These are phyloP conservation scores for Yamadazyma buinensis DNA, from an alignment of 1,139 yeast species.

Conservation along the genomic window DNA sequence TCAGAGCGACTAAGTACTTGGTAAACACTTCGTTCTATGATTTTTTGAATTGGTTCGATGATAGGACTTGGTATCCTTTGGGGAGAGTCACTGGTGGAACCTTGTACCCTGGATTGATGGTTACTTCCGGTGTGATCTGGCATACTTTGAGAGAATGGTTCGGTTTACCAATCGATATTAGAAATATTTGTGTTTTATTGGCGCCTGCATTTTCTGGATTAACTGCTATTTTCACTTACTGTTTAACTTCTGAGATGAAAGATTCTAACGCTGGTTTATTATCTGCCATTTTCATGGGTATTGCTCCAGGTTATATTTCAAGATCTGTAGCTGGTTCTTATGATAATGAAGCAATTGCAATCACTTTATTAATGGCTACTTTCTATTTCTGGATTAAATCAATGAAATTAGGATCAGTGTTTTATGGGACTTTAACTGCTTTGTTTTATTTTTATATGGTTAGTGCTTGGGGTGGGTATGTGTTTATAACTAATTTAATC, in stretches of 20 bases:
- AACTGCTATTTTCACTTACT: constrained; percentile 90
- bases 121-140: constrained; percentile 89
- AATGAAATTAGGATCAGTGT: constrained; percentile 82
- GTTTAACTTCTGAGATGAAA: constrained; percentile 86
- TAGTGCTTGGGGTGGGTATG: constrained; percentile 99
- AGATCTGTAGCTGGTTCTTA: constrained; percentile 98
- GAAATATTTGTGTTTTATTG: constrained; percentile 91
- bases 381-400: constrained; percentile 96
- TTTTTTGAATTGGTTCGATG: constrained; percentile 97
- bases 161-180: constrained; percentile 85
- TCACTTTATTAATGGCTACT: constrained; percentile 91
- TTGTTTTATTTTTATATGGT: constrained; percentile 97
- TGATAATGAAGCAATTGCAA: constrained; percentile 98
- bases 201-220: constrained; percentile 97
- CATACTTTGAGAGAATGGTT: constrained; percentile 59
- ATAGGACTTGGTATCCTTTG: constrained; percentile 97
- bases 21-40: constrained; percentile 82
- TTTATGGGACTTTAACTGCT: constrained; percentile 83
- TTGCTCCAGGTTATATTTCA: constrained; percentile 98
- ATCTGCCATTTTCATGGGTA: constrained; percentile 93
- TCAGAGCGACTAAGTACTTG: constrained; percentile 88
- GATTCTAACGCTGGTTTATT: constrained; percentile 85
- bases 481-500: constrained; percentile 94
- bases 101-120: constrained; percentile 96
- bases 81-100: constrained; percentile 99